A percentile compares a stretch with the other conserved stretches of the same genome.
Conservation (phyloP, 805 yeast species). For the Wickerhamiella azyma region DNA sequence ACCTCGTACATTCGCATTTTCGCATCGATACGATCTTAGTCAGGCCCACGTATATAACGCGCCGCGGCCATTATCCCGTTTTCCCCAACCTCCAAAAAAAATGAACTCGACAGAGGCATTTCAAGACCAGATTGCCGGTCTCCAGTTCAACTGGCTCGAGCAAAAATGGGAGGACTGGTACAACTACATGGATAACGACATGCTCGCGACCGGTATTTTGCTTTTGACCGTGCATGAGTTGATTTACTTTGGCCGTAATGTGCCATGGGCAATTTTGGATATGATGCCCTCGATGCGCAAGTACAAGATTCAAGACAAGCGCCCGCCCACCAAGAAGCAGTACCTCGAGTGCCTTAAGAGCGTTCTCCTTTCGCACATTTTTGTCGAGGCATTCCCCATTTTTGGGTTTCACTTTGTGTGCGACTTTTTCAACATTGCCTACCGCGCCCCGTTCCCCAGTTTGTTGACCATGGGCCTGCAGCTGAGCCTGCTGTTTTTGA, state of each 20-base stretch:
- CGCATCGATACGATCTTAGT: conserved; percentile 2
- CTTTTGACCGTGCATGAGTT: conserved; percentile 74
- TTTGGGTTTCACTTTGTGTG: conserved; percentile 96
- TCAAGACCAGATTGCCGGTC: not conserved
- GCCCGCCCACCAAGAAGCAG: conserved; percentile 65
- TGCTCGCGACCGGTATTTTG: conserved; percentile 80
- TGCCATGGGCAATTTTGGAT: conserved; percentile 88
- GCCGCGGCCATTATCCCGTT: not conserved
- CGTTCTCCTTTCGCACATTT: conserved; percentile 72
- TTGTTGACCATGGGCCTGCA: conserved; percentile 46
- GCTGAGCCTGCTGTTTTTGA: conserved; percentile 60
- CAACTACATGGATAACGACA: conserved; percentile 70
- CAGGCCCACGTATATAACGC: conserved; percentile 1
- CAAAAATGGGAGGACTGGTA: conserved; percentile 83
- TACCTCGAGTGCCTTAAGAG: conserved; percentile 87
- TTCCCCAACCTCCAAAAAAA: no score
- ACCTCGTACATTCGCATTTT: not conserved
- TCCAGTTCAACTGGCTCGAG: conserved; percentile 35
- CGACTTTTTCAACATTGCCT: conserved; percentile 60
- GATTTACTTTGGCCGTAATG: conserved; percentile 79
- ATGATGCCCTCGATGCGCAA: conserved; percentile 69
- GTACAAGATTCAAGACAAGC: conserved; percentile 81
- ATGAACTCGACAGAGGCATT: conserved; percentile 6
- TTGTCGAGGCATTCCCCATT: conserved; percentile 91
- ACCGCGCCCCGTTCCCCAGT: conserved; percentile 76